Evolutionary conservation across 106 monocot species (phyloP).

Genomic region (Phalaenopsis equestris): DNA sequence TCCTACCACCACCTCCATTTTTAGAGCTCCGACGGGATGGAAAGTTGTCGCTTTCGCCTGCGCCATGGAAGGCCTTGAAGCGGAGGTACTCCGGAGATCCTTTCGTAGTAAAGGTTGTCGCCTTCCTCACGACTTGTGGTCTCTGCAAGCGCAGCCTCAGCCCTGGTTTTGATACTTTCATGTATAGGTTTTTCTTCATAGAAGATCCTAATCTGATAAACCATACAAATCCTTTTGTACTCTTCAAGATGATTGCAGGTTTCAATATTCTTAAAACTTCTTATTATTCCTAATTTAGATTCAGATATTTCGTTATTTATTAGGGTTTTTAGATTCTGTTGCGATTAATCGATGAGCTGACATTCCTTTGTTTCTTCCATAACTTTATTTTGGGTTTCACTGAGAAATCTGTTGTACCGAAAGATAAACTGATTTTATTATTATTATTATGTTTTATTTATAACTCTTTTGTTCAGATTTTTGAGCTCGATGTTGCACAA

Average conservation of each 20-base stretch:
- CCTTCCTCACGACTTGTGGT: conserved; percentile 40
- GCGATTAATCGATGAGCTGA: too few species aligned
- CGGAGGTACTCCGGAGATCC: conserved; percentile 19
- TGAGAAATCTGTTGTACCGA: too few species aligned
- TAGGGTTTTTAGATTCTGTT: too few species aligned
- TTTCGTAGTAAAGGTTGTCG: conserved; percentile 7
- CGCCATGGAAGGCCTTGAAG: neutral
- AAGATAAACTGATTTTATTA: too few species aligned
- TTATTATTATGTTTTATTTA: too few species aligned
- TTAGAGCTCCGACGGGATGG: neutral
- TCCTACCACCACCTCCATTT: neutral
- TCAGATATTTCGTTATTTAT: too few species aligned
- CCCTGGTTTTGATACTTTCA: conserved; percentile 50
- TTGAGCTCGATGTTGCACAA: too few species aligned
- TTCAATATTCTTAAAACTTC: neutral
- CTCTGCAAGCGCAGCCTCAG: conserved; percentile 48
- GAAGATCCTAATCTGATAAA: neutral
- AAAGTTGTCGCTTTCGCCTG: neutral
- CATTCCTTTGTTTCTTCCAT: too few species aligned
- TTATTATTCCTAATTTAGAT: neutral
- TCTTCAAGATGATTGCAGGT: neutral
- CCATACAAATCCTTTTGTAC: neutral
- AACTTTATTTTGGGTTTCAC: too few species aligned
- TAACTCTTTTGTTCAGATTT: too few species aligned
- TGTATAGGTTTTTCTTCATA: conserved; percentile 37